phyloP scores from a whole-genome alignment of 2,329 filamentous ascomycete genomes.

The Penicillium sp. region DNA sequence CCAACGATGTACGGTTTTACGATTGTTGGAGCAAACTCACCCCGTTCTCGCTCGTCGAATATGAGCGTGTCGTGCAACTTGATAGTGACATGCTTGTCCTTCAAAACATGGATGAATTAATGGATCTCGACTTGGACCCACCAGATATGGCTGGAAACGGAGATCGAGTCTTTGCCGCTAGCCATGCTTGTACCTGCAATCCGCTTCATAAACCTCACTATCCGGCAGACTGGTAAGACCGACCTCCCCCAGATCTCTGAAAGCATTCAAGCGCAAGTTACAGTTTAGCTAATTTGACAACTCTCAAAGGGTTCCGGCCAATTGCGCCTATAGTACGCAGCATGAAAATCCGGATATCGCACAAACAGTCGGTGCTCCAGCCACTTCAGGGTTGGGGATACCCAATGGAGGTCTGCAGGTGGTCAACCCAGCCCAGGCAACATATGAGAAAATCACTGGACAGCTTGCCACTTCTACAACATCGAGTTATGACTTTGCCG shows the following conservation, averaged over 20 bases:
- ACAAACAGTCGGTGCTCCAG: not conserved
- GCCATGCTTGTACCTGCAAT: not conserved
- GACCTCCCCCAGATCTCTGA: not conserved
- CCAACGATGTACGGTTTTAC: not conserved
- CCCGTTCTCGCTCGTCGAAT: not conserved
- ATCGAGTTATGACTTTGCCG: constrained; percentile 53
- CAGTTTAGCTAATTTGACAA: not conserved
- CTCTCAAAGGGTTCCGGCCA: not conserved
- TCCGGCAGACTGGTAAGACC: not conserved
- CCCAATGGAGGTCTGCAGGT: not conserved
- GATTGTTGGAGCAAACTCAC: not conserved
- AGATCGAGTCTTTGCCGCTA: not conserved
- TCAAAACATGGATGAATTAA: not conserved
- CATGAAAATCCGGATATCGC: not conserved
- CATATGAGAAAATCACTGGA: not conserved
- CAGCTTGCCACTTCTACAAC: not conserved
- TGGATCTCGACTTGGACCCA: not conserved
- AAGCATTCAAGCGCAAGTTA: not conserved
- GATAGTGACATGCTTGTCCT: not conserved
- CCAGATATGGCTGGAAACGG: not conserved
- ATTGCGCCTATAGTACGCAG: not conserved
- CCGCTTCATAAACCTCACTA: not conserved
- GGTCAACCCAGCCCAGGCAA: not conserved
- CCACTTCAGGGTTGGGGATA: not conserved
- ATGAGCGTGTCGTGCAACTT: not conserved